These are phyloP conservation scores for Podila clonocystis DNA, from an alignment of 192 early-diverging fungal species.

Conservation along the genomic window DNA sequence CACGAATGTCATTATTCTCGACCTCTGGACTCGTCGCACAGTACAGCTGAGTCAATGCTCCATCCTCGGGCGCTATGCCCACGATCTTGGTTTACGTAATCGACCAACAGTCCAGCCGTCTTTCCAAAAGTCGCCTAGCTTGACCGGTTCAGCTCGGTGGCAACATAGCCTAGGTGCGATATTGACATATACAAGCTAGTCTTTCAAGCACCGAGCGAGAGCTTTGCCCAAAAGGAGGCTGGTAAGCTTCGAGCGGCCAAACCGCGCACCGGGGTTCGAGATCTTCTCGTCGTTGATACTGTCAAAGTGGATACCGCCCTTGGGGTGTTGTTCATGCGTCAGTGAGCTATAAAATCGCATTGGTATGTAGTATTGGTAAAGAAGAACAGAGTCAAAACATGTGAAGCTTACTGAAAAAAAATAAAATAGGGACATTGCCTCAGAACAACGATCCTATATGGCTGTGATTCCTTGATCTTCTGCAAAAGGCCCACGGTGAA, in stretches of 20 bases:
- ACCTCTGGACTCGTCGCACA: constrained; percentile 61
- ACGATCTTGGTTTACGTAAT: neutral
- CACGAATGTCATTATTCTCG: constrained; percentile 51
- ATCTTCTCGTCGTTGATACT: constrained; percentile 39
- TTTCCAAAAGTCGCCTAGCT: neutral
- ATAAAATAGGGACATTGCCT: neutral
- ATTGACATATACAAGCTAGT: constrained; percentile 16
- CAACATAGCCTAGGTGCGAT: constrained; percentile 43
- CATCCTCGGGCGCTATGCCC: constrained; percentile 30
- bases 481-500: constrained; percentile 15
- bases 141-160: constrained; percentile 47
- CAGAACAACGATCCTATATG: constrained; percentile 42
- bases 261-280: constrained; percentile 26
- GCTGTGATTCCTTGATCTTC: constrained; percentile 27
- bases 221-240: constrained; percentile 59
- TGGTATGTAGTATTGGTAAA: too few species aligned
- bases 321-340: constrained; percentile 16
- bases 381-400: too few species aligned
- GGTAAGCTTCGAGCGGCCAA: constrained; percentile 60
- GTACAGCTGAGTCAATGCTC: constrained; percentile 58
- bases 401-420: too few species aligned
- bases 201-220: constrained; percentile 37
- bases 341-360: constrained; percentile 6
- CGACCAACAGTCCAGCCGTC: neutral
- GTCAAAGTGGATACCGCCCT: constrained; percentile 52